Percentiles rank a stretch among this genome's conserved stretches.
Evolutionary conservation across 192 early-diverging fungal species (phyloP).

Genomic region (Jimgerdemannia flammicorona): DNA sequence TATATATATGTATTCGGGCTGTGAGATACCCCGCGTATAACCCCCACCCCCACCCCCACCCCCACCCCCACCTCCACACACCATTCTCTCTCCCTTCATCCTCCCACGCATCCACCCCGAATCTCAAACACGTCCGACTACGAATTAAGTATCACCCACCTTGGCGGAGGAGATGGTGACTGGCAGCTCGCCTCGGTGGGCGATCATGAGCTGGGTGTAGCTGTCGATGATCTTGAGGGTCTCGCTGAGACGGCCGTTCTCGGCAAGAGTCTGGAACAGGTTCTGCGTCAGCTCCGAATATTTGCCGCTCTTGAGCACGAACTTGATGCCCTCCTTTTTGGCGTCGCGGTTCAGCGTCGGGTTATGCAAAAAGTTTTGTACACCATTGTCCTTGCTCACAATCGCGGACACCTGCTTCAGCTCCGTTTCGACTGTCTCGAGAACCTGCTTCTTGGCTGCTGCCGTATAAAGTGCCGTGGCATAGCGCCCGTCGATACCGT

Average conservation of each 20-base stretch:
- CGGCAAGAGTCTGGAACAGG: conserved; percentile 88
- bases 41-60: no score
- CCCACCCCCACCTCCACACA: no score
- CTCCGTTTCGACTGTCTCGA: conserved; percentile 83
- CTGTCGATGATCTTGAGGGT: conserved; percentile 77
- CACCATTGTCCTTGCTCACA: conserved; percentile 67
- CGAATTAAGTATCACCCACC: conserved; percentile 40
- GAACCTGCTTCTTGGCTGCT: conserved; percentile 75
- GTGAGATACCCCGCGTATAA: no score
- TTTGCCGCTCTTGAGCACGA: conserved; percentile 61
- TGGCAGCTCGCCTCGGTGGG: conserved; percentile 82
- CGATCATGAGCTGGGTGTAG: conserved; percentile 82
- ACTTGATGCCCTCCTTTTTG: conserved; percentile 74
- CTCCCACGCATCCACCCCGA: not conserved
- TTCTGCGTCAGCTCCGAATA: conserved; percentile 82
- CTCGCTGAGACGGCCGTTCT: conserved; percentile 91
- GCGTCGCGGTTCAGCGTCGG: conserved; percentile 77
- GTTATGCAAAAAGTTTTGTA: conserved; percentile 77
- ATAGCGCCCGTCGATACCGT: conserved; percentile 96
- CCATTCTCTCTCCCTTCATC: not conserved
- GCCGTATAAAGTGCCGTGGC: conserved; percentile 95
- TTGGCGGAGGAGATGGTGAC: conserved; percentile 89
- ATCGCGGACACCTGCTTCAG: conserved; percentile 62
- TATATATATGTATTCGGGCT: no score
- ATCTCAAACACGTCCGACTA: no score